phyloP scores from a whole-genome alignment of 371 early-diverging fungal species.

The Basidiobolus meristosporus region DNA sequence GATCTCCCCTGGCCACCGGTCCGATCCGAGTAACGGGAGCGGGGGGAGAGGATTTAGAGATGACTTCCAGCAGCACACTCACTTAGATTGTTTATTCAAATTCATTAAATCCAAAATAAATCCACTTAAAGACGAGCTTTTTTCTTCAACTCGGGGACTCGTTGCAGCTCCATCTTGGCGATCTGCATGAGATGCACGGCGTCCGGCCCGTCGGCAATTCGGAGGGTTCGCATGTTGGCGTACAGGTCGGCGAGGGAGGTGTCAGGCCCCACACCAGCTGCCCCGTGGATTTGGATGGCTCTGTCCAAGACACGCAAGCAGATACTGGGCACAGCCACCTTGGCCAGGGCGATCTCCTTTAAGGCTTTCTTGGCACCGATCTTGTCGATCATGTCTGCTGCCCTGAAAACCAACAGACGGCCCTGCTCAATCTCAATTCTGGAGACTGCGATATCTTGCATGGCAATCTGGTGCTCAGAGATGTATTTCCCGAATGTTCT shows the following conservation, averaged over 20 bases:
- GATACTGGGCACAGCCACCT: conserved; percentile 67
- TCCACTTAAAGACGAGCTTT: too few species aligned
- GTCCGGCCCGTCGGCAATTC: conserved; percentile 88
- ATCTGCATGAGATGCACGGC: conserved; percentile 64
- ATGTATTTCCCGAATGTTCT: conserved; percentile 71
- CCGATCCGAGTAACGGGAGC: neutral
- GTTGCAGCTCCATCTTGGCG: conserved; percentile 35
- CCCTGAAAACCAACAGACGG: conserved; percentile 70
- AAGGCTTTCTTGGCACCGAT: conserved; percentile 69
- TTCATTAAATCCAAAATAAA: too few species aligned
- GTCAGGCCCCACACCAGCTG: conserved; percentile 75
- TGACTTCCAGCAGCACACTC: too few species aligned
- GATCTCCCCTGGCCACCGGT: conserved; percentile 53
- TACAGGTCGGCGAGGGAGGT: conserved; percentile 68
- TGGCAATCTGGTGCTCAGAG: conserved; percentile 60
- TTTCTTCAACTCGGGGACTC: conserved; percentile 6
- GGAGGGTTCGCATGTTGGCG: conserved; percentile 64
- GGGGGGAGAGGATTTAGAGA: too few species aligned
- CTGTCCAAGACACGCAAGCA: conserved; percentile 53
- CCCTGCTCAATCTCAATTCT: conserved; percentile 83
- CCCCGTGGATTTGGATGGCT: conserved; percentile 87
- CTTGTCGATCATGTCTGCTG: conserved; percentile 79
- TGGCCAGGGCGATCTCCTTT: conserved; percentile 89
- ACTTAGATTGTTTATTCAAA: too few species aligned
- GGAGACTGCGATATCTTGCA: conserved; percentile 60